A percentile compares a stretch with the other conserved stretches of the same genome.
Conservation (phyloP, 148 eudicot genomes). For the Amaranthus cruentus region DNA sequence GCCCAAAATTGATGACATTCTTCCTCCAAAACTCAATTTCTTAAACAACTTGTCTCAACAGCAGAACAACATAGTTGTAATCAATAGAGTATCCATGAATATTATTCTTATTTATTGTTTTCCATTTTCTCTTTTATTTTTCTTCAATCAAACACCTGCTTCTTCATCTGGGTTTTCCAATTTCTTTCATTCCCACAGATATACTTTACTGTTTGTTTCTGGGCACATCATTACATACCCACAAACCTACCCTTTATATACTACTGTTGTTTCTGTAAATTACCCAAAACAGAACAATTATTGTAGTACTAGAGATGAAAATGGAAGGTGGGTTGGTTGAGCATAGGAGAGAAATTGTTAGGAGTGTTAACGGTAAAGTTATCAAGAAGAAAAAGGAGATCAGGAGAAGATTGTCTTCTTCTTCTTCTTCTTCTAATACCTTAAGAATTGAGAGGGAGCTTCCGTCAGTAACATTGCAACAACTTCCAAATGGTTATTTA, state of each 20-base stretch:
- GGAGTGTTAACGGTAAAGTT: conserved; percentile 26
- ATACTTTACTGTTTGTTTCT: conserved; percentile 9
- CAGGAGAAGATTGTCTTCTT: conserved; percentile 17
- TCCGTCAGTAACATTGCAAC: conserved; percentile 38
- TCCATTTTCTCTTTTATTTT: not conserved
- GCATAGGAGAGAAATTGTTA: conserved; percentile 24
- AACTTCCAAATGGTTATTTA: conserved; percentile 12
- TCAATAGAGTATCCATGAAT: too few relatives aligned
- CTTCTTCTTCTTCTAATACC: not conserved
- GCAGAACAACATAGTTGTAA: too few relatives aligned
- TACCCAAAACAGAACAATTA: conserved; percentile 3
- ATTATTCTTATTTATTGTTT: not conserved
- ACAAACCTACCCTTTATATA: not conserved
- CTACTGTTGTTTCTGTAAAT: conserved; percentile 23
- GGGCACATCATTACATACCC: not conserved
- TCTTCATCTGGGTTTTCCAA: not conserved
- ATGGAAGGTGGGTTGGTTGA: conserved; percentile 35
- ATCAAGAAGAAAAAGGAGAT: conserved; percentile 44
- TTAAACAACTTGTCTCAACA: too few relatives aligned
- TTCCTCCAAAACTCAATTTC: too few relatives aligned
- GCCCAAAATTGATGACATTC: too few relatives aligned
- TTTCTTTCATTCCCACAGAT: conserved; percentile 19
- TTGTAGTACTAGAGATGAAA: conserved; percentile 16
- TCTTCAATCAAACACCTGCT: not conserved
- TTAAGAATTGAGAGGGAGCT: conserved; percentile 11